Percentiles rank a stretch among this genome's conserved stretches.
phyloP scores from a whole-genome alignment of 2,329 filamentous ascomycete genomes.

The Penicillium sp. region DNA sequence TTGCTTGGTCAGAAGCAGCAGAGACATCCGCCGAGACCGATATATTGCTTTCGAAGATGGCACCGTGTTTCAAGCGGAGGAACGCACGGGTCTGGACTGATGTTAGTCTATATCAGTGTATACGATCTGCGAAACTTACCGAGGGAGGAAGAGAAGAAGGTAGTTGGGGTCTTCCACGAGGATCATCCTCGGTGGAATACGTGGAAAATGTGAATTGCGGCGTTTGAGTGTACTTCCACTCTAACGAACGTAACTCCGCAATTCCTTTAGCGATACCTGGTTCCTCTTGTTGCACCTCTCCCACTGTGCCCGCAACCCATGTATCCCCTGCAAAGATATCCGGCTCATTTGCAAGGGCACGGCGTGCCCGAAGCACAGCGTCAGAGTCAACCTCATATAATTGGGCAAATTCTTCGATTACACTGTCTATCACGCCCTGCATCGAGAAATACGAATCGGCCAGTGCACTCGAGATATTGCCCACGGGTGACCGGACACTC shows the following conservation, averaged over 20 bases:
- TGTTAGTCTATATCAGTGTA: slow-evolving; percentile 1
- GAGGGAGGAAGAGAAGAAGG: slow-evolving; percentile 47
- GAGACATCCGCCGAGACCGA: slow-evolving; percentile 34
- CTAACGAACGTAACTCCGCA: slow-evolving; percentile 45
- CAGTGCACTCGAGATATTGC: slow-evolving; percentile 64
- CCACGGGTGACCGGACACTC: slow-evolving; percentile 79
- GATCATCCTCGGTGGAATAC: slow-evolving; percentile 55
- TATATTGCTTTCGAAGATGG: slow-evolving; percentile 38
- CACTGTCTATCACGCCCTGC: slow-evolving; percentile 48
- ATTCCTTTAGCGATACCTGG: slow-evolving; percentile 58
- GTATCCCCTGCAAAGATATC: slow-evolving; percentile 32
- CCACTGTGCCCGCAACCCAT: slow-evolving; percentile 45
- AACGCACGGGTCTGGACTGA: slow-evolving; percentile 37
- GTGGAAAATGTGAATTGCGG: slow-evolving; percentile 72
- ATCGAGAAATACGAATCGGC: slow-evolving; percentile 48
- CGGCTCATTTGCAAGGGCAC: slow-evolving; percentile 31
- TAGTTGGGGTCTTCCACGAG: slow-evolving; percentile 50
- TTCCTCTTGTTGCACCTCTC: slow-evolving; percentile 45
- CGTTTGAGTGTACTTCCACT: slow-evolving; percentile 80
- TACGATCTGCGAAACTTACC: slow-evolving; percentile 32
- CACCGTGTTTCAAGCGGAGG: slow-evolving; percentile 39
- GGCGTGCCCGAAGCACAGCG: slow-evolving; percentile 30
- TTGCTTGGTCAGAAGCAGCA: slow-evolving; percentile 32
- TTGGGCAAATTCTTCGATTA: slow-evolving; percentile 59
- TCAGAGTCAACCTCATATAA: slow-evolving; percentile 56